These are phyloP conservation scores for Pseudozyma tsukubaensis DNA, from an alignment of 1,284 basidiomycete species.

Conservation along the genomic window DNA sequence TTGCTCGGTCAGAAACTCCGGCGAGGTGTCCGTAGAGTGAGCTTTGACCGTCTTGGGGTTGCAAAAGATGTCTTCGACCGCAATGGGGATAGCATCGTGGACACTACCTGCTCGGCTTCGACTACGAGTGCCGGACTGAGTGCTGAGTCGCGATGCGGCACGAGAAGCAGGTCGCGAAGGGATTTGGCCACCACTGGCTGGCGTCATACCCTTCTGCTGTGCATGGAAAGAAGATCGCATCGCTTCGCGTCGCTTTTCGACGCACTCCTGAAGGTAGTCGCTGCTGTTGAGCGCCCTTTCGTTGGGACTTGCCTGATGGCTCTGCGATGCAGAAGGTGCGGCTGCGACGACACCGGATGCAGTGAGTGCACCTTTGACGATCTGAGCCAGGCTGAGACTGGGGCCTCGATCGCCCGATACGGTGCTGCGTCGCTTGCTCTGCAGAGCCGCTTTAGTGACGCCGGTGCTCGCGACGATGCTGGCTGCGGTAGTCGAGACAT, in stretches of 20 bases:
- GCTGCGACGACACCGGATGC: slow-evolving; percentile 44
- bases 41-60: slow-evolving; percentile 37
- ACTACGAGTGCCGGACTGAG: slow-evolving; percentile 38
- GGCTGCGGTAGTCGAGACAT: slow-evolving; percentile 26
- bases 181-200: slow-evolving; percentile 6
- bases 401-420: slow-evolving; percentile 43
- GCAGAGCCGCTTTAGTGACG: slow-evolving; percentile 41
- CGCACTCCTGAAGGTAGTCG: slow-evolving; percentile 48
- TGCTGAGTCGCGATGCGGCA: slow-evolving; percentile 51
- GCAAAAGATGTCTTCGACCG: slow-evolving; percentile 61
- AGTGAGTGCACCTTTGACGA: slow-evolving; percentile 47
- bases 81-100: slow-evolving; percentile 60
- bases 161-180: slow-evolving; percentile 36
- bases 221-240: slow-evolving; percentile 51
- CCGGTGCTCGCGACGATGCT: slow-evolving; percentile 35
- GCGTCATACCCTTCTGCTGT: slow-evolving; percentile 55
- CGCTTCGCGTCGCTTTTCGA: slow-evolving; percentile 50
- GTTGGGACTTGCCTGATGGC: slow-evolving; percentile 33
- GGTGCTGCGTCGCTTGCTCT: slow-evolving; percentile 51
- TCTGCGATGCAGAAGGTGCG: slow-evolving; percentile 16
- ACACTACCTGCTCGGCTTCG: slow-evolving; percentile 60
- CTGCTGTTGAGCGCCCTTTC: slow-evolving; percentile 25
- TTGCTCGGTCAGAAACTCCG: slow-evolving; percentile 30
- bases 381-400: slow-evolving; percentile 46
- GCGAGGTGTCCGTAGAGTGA: slow-evolving; percentile 43